Percentiles rank a stretch among this genome's conserved stretches.
These are phyloP conservation scores for Solanum dulcamara DNA, from an alignment of 257 asterid genomes.

Conservation along the genomic window DNA sequence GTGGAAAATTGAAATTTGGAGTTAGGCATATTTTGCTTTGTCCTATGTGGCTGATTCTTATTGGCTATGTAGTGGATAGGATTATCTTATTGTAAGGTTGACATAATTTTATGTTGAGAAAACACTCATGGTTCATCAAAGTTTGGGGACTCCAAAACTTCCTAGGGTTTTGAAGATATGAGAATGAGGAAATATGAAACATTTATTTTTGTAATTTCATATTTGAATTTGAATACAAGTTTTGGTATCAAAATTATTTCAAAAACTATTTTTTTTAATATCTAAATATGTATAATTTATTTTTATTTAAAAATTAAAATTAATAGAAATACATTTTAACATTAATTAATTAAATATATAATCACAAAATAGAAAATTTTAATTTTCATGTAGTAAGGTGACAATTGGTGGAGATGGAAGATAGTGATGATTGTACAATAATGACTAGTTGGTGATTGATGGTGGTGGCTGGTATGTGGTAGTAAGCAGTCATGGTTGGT, in stretches of 20 bases:
- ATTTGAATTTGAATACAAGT: background rate
- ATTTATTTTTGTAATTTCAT: background rate
- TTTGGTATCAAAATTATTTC: background rate
- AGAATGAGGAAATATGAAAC: background rate
- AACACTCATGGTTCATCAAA: background rate
- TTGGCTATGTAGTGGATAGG: slow-evolving; percentile 42
- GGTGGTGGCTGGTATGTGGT: background rate
- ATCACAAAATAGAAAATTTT: background rate
- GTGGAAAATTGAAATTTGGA: slow-evolving; percentile 31
- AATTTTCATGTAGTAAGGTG: background rate
- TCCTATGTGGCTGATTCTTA: slow-evolving; percentile 48
- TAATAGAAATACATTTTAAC: background rate
- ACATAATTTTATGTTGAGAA: background rate
- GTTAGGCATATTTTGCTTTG: slow-evolving; percentile 2
- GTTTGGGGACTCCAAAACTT: background rate
- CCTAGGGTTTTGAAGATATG: background rate
- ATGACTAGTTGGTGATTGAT: background rate
- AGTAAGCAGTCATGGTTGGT: no score
- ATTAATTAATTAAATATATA: background rate
- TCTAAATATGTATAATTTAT: background rate
- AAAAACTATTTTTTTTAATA: background rate
- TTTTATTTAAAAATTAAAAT: background rate
- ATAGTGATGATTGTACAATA: background rate
- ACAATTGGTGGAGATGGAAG: background rate
- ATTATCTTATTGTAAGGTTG: slow-evolving; percentile 17